Base-by-base conservation (phyloP, 2,329 filamentous ascomycete species). In the Aspergillus pseudoterreus region DNA sequence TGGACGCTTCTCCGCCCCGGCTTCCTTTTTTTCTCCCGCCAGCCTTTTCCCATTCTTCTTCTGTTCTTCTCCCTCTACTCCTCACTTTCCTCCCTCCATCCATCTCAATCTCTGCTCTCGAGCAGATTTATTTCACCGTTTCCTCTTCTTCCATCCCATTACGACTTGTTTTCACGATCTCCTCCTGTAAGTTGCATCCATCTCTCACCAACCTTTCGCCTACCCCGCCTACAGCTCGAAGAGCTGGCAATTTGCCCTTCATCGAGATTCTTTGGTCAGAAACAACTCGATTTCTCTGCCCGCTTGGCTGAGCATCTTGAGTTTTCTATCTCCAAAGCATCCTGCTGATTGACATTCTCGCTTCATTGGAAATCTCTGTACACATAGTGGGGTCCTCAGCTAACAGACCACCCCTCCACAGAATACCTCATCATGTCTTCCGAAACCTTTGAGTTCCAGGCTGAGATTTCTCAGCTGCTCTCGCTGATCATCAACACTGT, bases 381-480 rank as follows among this genome's bases (percentile, higher is more conserved):
- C 9, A 38, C 35, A 6, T n/a, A 38, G 35, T 38, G 35, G 35
- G 35, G 35, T 38, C 5, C 19, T 17, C 4, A 17, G 39, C 39
- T 42, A 21, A 42, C 39, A 8, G 27, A 35, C 19, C n/a, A n/a
- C 19, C 38, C 24, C 14, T 12, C 36, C 33, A 50, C 27, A 59
- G 54, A 59, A 63, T 56, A 43, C 51, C 43, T 61, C 65, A 88
- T 75, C 75, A 96, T 95, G 90, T 78, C 90, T 77, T 68, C 74
- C 63, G 92, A 97, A 83, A 96, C 92, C 66, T 99, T 99, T 82
- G 92, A 97, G 88, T 99, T 97, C 83, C 94, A 99, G 88, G 94
- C 94, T 88, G 94, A 99, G 89, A 99, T 99, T 75, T 97, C 92
- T 88, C 94, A 99, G 90, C 90, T 99, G 64, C 88, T 99, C 74